Evolutionary conservation across 768 basidiomycete species (phyloP).

Genomic region (Royoungia palumana): DNA sequence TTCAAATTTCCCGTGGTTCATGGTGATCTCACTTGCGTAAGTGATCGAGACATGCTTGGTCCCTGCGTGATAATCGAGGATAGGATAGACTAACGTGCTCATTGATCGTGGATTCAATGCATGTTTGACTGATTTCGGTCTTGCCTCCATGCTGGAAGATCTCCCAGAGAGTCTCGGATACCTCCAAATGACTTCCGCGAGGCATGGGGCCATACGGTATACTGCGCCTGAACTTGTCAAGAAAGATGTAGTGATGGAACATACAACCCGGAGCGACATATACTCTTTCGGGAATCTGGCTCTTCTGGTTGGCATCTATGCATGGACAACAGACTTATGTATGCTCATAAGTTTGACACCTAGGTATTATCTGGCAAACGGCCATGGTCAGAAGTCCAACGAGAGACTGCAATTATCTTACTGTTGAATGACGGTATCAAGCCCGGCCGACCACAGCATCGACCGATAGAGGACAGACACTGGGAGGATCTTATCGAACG

Average conservation of each 20-base stretch:
- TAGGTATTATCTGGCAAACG: constrained; percentile 20
- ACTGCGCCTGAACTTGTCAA: constrained; percentile 36
- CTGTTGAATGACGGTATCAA: neutral
- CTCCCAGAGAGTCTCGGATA: neutral
- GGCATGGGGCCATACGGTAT: constrained; percentile 38
- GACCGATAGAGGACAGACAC: neutral
- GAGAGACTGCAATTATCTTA: constrained; percentile 7
- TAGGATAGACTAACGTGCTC: constrained; percentile 10
- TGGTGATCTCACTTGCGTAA: constrained; percentile 12
- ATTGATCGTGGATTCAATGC: constrained; percentile 25
- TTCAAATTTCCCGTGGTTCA: constrained; percentile 3
- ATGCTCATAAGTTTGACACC: neutral
- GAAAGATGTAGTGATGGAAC: constrained; percentile 7
- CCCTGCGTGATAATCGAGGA: neutral
- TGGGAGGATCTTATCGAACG: constrained; percentile 4
- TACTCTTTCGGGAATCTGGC: constrained; percentile 28
- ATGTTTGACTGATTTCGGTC: constrained; percentile 42
- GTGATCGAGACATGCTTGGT: neutral
- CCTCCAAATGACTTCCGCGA: constrained; percentile 29
- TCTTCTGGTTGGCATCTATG: constrained; percentile 10
- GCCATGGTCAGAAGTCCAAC: constrained; percentile 2
- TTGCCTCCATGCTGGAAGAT: constrained; percentile 22
- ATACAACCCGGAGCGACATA: constrained; percentile 10
- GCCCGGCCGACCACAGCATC: neutral
- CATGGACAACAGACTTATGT: neutral